Conservation (phyloP, 345 rosid genomes). For the Pugionium dolabratum region DNA sequence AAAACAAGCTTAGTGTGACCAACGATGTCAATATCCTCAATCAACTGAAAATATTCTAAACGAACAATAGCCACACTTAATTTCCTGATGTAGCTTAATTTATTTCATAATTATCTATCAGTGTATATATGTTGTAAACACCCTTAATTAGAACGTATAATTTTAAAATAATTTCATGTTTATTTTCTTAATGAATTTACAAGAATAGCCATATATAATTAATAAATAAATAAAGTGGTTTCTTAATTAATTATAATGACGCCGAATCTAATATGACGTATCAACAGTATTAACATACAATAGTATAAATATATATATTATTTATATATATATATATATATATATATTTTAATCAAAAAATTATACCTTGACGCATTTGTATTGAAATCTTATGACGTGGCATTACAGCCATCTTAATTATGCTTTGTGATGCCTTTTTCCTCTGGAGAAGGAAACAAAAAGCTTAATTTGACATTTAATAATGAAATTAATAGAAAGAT, state of each 20-base stretch:
- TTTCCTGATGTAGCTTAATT: not conserved
- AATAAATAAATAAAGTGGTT: not conserved
- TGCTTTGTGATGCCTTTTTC: conserved; percentile 18
- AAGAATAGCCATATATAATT: too few species aligned
- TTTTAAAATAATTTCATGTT: too few species aligned
- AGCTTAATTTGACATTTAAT: conserved; percentile 16
- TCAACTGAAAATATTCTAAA: not conserved
- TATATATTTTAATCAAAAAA: conserved; percentile 23
- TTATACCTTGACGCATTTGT: conserved; percentile 20
- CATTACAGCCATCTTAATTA: conserved; percentile 26
- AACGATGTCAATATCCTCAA: not conserved
- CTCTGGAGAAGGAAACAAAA: conserved; percentile 13
- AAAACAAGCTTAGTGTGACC: not conserved
- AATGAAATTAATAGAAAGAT: conserved; percentile 16
- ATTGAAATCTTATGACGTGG: conserved; percentile 25
- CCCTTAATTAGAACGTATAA: not conserved
- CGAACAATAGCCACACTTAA: not conserved
- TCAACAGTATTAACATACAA: not conserved
- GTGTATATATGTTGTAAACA: not conserved
- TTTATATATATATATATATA: too few species aligned
- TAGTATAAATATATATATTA: too few species aligned
- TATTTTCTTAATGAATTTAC: too few species aligned
- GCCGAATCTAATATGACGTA: not conserved
- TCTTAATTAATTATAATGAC: not conserved
- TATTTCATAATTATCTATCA: not conserved